Conservation (phyloP, 257 asterid species). For the Craterostigma plantagineum region DNA sequence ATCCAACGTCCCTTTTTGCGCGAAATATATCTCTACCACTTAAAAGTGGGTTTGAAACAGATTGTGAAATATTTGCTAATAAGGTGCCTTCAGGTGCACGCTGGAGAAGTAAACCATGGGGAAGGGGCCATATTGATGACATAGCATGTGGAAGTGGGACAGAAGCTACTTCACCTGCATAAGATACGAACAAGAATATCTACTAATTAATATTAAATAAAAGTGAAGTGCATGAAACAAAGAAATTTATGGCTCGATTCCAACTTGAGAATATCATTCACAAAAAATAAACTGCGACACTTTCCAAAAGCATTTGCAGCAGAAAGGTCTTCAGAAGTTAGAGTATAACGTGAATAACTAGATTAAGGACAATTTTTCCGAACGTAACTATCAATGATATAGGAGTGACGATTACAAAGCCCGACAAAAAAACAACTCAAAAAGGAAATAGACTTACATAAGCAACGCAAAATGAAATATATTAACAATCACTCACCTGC, state of each 20-base stretch:
- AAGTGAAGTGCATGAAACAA: not conserved
- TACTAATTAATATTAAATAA: conserved; percentile 10
- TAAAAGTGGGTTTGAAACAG: conserved; percentile 34
- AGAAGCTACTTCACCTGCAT: conserved; percentile 69
- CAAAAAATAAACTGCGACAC: no score
- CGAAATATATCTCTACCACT: conserved; percentile 36
- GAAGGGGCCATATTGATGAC: conserved; percentile 85
- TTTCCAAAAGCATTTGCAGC: no score
- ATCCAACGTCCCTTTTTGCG: conserved; percentile 44
- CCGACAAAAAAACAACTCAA: not conserved
- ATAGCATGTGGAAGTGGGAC: conserved; percentile 61
- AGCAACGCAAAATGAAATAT: not conserved
- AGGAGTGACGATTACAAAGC: conserved; percentile 4
- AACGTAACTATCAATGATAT: no score
- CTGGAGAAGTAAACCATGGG: conserved; percentile 83
- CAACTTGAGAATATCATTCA: no score
- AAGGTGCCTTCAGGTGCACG: conserved; percentile 56
- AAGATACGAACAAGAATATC: conserved; percentile 18
- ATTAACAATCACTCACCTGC: conserved; percentile 28
- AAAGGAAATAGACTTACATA: not conserved
- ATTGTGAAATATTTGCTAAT: conserved; percentile 23
- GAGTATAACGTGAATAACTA: no score
- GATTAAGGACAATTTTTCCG: no score
- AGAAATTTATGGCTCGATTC: no score
- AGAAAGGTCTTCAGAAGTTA: no score